phyloP scores from a whole-genome alignment of 2,329 filamentous ascomycete genomes.

The Verticillium nonalfalfae region DNA sequence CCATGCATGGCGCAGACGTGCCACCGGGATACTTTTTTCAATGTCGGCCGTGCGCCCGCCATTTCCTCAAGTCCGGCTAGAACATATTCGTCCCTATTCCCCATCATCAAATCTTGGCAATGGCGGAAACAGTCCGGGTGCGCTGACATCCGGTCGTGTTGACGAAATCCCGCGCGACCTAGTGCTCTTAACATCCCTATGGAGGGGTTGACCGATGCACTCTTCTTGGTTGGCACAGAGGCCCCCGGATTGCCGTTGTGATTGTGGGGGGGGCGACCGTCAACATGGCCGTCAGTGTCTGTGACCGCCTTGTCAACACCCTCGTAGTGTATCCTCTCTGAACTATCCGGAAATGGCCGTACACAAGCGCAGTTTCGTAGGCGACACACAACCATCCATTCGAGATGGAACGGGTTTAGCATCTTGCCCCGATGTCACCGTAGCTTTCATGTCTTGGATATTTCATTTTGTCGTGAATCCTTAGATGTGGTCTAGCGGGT shows the following conservation, averaged over 20 bases:
- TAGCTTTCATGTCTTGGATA: not conserved
- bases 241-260: not conserved
- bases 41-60: not conserved
- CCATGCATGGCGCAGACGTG: not conserved
- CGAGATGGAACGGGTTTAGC: not conserved
- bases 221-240: not conserved
- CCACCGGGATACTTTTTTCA: not conserved
- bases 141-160: not conserved
- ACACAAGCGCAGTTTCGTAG: not conserved
- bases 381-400: not conserved
- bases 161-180: not conserved
- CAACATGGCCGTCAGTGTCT: not conserved
- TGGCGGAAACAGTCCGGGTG: not conserved
- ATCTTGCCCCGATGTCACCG: not conserved
- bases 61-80: not conserved
- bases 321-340: not conserved
- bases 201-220: not conserved
- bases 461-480: not conserved
- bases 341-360: not conserved
- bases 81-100: not conserved
- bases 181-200: not conserved
- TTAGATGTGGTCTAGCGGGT: not conserved
- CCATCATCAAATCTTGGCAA: not conserved
- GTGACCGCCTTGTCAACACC: not conserved
- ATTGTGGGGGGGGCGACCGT: not conserved